Base-by-base conservation (phyloP, 2,329 filamentous ascomycete genomes). In the Juglanconis oblonga region DNA sequence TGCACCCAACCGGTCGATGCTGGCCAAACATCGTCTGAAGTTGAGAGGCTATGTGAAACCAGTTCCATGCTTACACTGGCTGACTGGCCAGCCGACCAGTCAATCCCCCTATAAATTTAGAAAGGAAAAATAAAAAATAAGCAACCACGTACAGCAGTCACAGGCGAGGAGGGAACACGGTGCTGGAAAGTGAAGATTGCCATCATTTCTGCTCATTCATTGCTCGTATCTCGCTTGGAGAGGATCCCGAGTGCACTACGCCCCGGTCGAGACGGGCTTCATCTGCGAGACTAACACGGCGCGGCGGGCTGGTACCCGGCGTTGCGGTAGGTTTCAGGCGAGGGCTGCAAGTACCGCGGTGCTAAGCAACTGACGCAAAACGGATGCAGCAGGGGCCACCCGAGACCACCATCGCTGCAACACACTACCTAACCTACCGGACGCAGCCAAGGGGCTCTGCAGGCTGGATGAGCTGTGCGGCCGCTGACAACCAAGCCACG, bases 1-100 rank as follows among this genome's bases (percentile, higher is more conserved):
- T 42, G 38, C 11, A 42, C 38, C 10, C 38, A 13, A 42, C 10
- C 10, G 38, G 10, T 42, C 38, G 38, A 42, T 42, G 55, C 55
- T 17, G 52, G 52, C 58, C 58, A 56, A 56, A 60, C 48, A 52
- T 24, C 35, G 58, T 56, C 47, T 60, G 58, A 53, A 29, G 52
- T 44, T 47, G 52, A 56, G 36, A 24, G 35, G 38, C 29, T 56
- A 33, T 52, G 38, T 60, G 58, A 60, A 60, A 60, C 58, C 38
- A 33, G 52, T 44, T 14, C 38, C 38, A 9, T 5, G 5, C 38
- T 14, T 11, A 14, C 38, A 42, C 10, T 9, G 4, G n/a, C 38
- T 42, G 10, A 38, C 36, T 38, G 38, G 38, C n/a, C 10, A 14
- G 38, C n/a, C 10, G 10, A 42, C 4, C 4, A 42, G 14, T 4